phyloP scores from a whole-genome alignment of 306 rosid species.

The Datisca glomerata region DNA sequence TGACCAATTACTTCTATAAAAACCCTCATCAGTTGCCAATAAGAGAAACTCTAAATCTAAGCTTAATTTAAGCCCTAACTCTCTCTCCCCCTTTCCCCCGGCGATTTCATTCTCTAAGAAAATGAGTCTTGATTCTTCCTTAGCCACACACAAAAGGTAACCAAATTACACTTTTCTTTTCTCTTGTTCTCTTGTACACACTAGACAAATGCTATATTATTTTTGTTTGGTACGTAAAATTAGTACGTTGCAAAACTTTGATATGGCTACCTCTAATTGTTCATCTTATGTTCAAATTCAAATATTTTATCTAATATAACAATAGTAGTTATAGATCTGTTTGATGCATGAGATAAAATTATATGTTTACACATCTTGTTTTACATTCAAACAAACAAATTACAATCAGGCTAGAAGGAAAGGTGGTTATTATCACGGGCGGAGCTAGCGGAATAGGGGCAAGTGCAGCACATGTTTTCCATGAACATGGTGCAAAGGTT shows the following conservation, averaged over 20 bases:
- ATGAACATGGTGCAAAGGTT: constrained; percentile 21
- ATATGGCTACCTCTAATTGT: too few relatives aligned
- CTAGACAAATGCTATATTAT: too few relatives aligned
- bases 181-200: too few relatives aligned
- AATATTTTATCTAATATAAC: too few relatives aligned
- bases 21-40: neutral
- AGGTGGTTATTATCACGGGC: constrained; percentile 28
- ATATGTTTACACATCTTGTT: too few relatives aligned
- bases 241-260: too few relatives aligned
- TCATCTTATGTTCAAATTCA: too few relatives aligned
- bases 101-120: neutral
- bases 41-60: neutral
- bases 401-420: constrained; percentile 21
- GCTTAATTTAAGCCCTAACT: too few relatives aligned
- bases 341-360: too few relatives aligned
- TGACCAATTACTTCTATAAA: neutral
- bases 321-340: too few relatives aligned
- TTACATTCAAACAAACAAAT: too few relatives aligned
- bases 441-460: constrained; percentile 32
- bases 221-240: too few relatives aligned
- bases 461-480: constrained; percentile 18
- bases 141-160: neutral
- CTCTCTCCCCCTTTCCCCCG: neutral
- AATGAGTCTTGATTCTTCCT: constrained; percentile 3
- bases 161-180: neutral